Evolutionary conservation across 352 stramenopile genomes (phyloP).

Genomic region (Pythium biforme): DNA sequence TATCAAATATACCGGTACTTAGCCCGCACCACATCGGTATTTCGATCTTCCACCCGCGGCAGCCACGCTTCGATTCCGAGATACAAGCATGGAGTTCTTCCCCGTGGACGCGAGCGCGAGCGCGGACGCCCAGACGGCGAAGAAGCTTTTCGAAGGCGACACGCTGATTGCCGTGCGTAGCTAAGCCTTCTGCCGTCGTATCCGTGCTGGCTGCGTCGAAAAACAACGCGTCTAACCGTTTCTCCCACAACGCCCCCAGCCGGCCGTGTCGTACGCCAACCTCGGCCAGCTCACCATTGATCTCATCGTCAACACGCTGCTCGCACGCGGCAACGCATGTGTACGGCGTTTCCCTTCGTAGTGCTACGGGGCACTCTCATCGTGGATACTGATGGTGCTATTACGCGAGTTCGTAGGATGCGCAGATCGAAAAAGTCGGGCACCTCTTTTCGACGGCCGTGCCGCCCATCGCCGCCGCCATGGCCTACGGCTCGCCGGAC

Average conservation of each 20-base stretch:
- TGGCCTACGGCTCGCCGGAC: conserved; percentile 50
- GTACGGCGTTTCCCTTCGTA: no score
- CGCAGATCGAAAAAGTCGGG: conserved; percentile 44
- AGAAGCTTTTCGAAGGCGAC: conserved; percentile 47
- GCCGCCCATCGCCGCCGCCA: conserved; percentile 55
- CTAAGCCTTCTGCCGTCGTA: not conserved
- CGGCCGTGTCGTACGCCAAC: conserved; percentile 79
- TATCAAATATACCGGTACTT: no score
- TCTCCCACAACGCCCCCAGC: conserved; percentile 33
- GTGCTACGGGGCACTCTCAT: no score
- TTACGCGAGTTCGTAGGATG: conserved; percentile 37
- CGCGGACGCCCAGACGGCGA: conserved; percentile 28
- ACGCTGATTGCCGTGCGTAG: conserved; percentile 57
- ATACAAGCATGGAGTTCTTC: conserved; percentile 72
- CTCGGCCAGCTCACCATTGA: conserved; percentile 76
- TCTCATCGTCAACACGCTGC: conserved; percentile 71
- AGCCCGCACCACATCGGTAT: no score
- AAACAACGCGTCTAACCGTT: not conserved
- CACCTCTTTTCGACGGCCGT: conserved; percentile 62
- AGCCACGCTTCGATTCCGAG: no score
- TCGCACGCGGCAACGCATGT: conserved; percentile 44
- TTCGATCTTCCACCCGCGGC: no score
- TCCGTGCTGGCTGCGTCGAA: not conserved
- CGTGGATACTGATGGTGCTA: no score
- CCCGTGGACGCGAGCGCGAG: conserved; percentile 19